phyloP scores from a whole-genome alignment of 2,329 filamentous ascomycete genomes.

The Xylariaceae sp. region DNA sequence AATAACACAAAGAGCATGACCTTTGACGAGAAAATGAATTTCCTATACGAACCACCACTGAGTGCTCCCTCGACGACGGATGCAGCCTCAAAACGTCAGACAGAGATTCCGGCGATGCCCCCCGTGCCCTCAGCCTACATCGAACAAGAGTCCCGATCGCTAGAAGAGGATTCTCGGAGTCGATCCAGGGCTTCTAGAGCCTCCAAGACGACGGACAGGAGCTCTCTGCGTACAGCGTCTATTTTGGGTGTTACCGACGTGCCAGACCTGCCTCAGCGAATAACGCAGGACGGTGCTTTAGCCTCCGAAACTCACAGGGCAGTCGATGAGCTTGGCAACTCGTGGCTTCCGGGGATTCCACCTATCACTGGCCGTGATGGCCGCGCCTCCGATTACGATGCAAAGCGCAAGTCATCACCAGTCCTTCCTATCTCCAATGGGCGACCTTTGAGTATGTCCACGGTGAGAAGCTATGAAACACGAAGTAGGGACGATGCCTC shows the following conservation, averaged over 20 bases:
- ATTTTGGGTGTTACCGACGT: slow-evolving; percentile 35
- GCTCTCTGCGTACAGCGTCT: slow-evolving; percentile 35
- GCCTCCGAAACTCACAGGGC: slow-evolving; percentile 8
- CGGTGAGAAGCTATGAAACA: slow-evolving; percentile 29
- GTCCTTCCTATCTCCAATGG: slow-evolving; percentile 35
- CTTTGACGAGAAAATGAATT: slow-evolving; percentile 51
- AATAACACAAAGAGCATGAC: slow-evolving; percentile 56
- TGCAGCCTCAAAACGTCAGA: slow-evolving; percentile 25
- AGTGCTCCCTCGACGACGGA: slow-evolving; percentile 16
- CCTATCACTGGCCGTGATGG: slow-evolving; percentile 11
- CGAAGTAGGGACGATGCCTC: slow-evolving; percentile 36
- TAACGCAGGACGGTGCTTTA: slow-evolving; percentile 13
- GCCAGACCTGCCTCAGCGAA: slow-evolving; percentile 26
- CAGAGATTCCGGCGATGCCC: slow-evolving; percentile 42
- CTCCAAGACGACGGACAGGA: slow-evolving; percentile 31
- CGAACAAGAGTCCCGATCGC: slow-evolving; percentile 16
- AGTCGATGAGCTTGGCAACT: slow-evolving; percentile 31
- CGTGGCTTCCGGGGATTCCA: slow-evolving; percentile 35
- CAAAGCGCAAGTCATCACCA: slow-evolving; percentile 46
- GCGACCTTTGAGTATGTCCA: slow-evolving; percentile 32
- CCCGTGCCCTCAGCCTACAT: slow-evolving; percentile 30
- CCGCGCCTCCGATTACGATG: too few species aligned
- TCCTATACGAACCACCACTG: slow-evolving; percentile 41
- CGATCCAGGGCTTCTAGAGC: not conserved
- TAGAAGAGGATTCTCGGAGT: slow-evolving; percentile 17